phyloP scores from a whole-genome alignment of 169 alveolate genomes.

The Plasmodium vinckei region DNA sequence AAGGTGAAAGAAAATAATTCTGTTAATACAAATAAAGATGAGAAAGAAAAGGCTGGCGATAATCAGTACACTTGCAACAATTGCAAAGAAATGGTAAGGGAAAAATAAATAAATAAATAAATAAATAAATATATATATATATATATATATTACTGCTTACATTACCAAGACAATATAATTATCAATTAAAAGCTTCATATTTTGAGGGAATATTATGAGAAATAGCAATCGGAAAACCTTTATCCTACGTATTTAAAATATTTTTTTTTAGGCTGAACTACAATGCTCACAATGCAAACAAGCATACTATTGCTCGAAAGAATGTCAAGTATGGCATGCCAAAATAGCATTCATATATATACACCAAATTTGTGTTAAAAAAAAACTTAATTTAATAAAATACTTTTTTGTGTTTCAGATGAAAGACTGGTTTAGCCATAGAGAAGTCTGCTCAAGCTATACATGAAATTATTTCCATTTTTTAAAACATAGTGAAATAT shows the following conservation, averaged over 20 bases:
- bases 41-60: not conserved
- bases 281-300: slow-evolving; percentile 72
- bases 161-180: not conserved
- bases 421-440: slow-evolving; percentile 71
- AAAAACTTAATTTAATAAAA: not conserved
- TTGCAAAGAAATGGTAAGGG: slow-evolving; percentile 56
- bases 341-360: not conserved
- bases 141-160: not conserved
- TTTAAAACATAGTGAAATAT: too few relatives aligned
- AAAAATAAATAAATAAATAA: too few relatives aligned
- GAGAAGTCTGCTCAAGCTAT: slow-evolving; percentile 54
- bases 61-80: slow-evolving; percentile 37
- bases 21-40: not conserved
- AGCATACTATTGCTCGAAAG: slow-evolving; percentile 65
- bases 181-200: too few relatives aligned
- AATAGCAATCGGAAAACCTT: not conserved
- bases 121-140: not conserved
- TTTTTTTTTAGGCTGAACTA: slow-evolving; percentile 51
- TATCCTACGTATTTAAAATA: not conserved
- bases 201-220: too few relatives aligned
- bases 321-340: slow-evolving; percentile 31
- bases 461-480: not conserved
- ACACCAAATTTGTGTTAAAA: not conserved
- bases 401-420: slow-evolving; percentile 9
- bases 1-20: not conserved